Percentiles rank a stretch among this genome's conserved stretches.
Evolutionary conservation across 2,329 filamentous ascomycete genomes (phyloP).

Genomic region (Verticillium longisporum): DNA sequence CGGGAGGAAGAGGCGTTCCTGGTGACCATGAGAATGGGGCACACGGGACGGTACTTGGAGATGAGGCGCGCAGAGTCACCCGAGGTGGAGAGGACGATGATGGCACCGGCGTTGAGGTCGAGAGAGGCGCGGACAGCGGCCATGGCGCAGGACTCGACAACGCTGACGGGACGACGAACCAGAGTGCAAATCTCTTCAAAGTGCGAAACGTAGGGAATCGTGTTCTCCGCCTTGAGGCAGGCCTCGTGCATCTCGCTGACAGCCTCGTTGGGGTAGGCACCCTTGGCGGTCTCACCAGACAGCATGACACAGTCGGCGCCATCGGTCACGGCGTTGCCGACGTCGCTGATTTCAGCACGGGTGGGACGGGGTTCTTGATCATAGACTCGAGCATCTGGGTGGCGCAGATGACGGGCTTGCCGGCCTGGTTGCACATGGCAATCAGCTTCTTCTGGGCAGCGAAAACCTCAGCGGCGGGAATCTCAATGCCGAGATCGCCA

Average conservation of each 20-base stretch:
- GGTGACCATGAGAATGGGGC: slow-evolving; percentile 99
- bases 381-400: slow-evolving; percentile 99
- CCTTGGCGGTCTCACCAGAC: slow-evolving; percentile 98
- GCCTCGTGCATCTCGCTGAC: slow-evolving; percentile 98
- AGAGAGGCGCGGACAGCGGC: slow-evolving; percentile 91
- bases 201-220: slow-evolving; percentile 92
- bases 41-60: slow-evolving; percentile 97
- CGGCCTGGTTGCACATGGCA: slow-evolving; percentile 98
- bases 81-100: slow-evolving; percentile 92
- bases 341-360: slow-evolving; percentile 95
- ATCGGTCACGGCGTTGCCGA: slow-evolving; percentile 95
- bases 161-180: slow-evolving; percentile 74
- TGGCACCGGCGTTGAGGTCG: slow-evolving; percentile 92
- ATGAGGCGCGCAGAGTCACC: slow-evolving; percentile 91
- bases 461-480: slow-evolving; percentile 96
- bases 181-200: slow-evolving; percentile 92
- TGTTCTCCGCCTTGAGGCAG: slow-evolving; percentile 92
- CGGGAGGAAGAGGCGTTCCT: slow-evolving; percentile 76
- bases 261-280: slow-evolving; percentile 84
- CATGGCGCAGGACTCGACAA: slow-evolving; percentile 93
- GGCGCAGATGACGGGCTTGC: slow-evolving; percentile 97
- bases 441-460: slow-evolving; percentile 99
- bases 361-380: slow-evolving; percentile 99
- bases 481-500: slow-evolving; percentile 97
- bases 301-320: slow-evolving; percentile 99